A percentile compares a stretch with the other conserved stretches of the same genome.
phyloP scores from a whole-genome alignment of 768 basidiomycete species.

The Mycena floridula region DNA sequence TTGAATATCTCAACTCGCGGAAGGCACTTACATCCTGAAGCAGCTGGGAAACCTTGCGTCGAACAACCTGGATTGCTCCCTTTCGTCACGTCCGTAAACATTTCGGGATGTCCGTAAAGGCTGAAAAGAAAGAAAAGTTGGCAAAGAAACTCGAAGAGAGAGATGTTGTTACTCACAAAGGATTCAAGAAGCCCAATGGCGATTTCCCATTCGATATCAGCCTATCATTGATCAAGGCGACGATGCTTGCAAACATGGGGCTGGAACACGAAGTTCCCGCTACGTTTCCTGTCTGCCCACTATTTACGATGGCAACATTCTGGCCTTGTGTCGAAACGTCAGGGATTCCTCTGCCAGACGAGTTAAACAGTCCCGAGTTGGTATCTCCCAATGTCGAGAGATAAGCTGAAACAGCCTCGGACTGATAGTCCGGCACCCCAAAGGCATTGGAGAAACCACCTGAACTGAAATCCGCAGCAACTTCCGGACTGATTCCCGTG shows the following conservation, averaged over 20 bases:
- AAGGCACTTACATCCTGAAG: too few species aligned
- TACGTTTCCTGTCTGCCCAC: constrained; percentile 15
- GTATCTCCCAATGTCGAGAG: constrained; percentile 16
- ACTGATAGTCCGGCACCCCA: constrained; percentile 18
- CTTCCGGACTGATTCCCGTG: constrained; percentile 29
- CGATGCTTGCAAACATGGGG: constrained; percentile 37
- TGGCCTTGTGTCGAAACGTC: constrained; percentile 14
- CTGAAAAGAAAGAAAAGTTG: constrained; percentile 2
- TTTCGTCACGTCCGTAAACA: constrained; percentile 16
- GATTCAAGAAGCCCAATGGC: constrained; percentile 38
- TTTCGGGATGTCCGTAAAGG: constrained; percentile 3
- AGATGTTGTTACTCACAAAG: constrained; percentile 20
- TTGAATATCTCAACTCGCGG: too few species aligned
- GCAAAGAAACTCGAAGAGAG: not conserved
- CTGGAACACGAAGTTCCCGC: constrained; percentile 39
- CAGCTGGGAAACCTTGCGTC: too few species aligned
- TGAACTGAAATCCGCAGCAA: constrained; percentile 32
- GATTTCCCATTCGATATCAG: constrained; percentile 22
- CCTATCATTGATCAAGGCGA: constrained; percentile 40
- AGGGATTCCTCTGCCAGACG: constrained; percentile 22
- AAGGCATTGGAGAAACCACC: constrained; percentile 47
- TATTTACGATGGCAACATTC: constrained; percentile 19
- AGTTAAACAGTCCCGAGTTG: constrained; percentile 42
- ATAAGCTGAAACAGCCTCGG: constrained; percentile 14
- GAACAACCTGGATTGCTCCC: constrained; percentile 16